Evolutionary conservation across 1,139 yeast genomes (phyloP), one percentile per base, ranked within the genome.

Genomic region (Neolecta irregularis): DNA sequence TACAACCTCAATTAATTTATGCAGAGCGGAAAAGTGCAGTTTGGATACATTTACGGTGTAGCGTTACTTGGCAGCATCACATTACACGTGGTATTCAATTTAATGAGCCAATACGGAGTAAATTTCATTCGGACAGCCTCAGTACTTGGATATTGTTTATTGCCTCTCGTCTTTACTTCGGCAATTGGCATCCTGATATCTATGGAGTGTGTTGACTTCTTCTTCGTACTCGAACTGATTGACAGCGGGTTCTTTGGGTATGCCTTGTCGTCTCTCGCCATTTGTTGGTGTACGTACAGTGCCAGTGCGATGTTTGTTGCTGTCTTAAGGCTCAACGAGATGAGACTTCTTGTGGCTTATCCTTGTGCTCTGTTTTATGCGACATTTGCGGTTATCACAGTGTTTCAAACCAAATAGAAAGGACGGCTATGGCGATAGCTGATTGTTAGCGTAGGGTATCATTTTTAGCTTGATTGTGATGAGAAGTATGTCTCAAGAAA

Each of bases 11-110:
- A 4, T 22, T 29, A 17, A 18, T 24, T 12, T 19, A 15, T 17
- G 9, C 12, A 26, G 40, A 69, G 93, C 1, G 98, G 99, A 9
- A 88, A 85, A 53, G 81, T 85, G 13, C 96, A 88, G 54, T 88
- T 88, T 54, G 96, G 98, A 2, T 91, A 91, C 56, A 80, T 88
- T 37, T 88, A 88, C 51, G 98, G 98, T 19, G 93, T 88, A 31
- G 98, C 95, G 1, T 60, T 91, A 35, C 74, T 85, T 47, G 99
- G 99, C 9, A 78, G 93, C 2, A 52, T 81, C 12, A 72, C 93
- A 28, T 69, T 83, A 47, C 95, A 85, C 56, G 70, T 70, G 46
- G 64, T 91, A 42, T 75, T 91, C 54, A 81, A 78, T 54, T 64
- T 83, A 44, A 88, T 88, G 99, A 72, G 85, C 16, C 62, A 61